These are phyloP conservation scores for Annulohypoxylon bovei DNA, from an alignment of 495 filamentous ascomycete species.

Conservation along the genomic window DNA sequence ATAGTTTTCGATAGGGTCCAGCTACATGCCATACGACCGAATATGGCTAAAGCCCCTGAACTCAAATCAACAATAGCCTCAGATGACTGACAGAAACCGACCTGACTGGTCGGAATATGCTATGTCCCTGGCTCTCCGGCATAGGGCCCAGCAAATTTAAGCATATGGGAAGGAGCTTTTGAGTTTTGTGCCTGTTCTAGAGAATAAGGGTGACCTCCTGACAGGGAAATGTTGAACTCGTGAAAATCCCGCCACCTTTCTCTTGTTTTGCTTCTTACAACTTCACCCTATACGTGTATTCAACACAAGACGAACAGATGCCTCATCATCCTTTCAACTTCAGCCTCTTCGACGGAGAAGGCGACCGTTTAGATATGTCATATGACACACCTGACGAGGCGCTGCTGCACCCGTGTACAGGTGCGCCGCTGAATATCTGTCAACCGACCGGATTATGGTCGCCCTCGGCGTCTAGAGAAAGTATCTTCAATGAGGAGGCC, in stretches of 20 bases:
- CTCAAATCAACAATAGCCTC: conserved; percentile 21
- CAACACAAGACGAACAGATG: background rate
- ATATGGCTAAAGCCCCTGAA: background rate
- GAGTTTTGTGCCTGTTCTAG: conserved; percentile 20
- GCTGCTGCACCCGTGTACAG: background rate
- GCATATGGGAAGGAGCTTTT: background rate
- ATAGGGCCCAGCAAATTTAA: conserved; percentile 10
- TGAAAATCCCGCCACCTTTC: background rate
- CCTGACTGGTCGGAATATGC: background rate
- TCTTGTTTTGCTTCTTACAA: background rate
- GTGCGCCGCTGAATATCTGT: background rate
- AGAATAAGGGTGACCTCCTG: background rate
- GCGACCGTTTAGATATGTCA: background rate
- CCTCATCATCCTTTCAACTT: background rate
- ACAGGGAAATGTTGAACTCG: background rate
- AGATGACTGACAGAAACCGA: background rate
- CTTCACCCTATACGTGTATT: background rate
- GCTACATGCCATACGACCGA: conserved; percentile 19
- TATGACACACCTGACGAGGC: background rate
- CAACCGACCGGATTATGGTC: background rate
- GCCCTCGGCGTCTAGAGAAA: background rate
- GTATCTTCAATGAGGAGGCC: background rate
- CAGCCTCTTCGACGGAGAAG: background rate
- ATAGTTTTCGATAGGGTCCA: conserved; percentile 7
- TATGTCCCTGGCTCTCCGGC: background rate